Percentiles rank a stretch among this genome's conserved stretches.
Conservation (phyloP, 345 rosid genomes). For the Melaleuca quinquenervia region DNA sequence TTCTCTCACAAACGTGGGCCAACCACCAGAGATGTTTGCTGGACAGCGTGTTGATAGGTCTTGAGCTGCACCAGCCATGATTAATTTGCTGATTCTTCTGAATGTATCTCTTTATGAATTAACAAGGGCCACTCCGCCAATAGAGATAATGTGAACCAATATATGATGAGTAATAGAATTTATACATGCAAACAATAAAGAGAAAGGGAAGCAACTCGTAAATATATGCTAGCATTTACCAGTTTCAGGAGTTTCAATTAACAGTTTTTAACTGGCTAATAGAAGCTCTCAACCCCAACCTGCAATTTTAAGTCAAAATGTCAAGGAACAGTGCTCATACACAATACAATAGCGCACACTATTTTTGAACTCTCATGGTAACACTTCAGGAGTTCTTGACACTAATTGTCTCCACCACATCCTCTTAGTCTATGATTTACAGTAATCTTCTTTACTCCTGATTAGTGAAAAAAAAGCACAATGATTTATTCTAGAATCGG, state of each 20-base stretch:
- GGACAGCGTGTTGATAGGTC: background rate
- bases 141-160: background rate
- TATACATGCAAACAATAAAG: background rate
- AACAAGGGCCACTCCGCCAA: background rate
- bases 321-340: background rate
- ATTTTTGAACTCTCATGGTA: background rate
- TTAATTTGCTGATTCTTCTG: background rate
- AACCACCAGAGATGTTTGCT: too few relatives aligned
- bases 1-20: background rate
- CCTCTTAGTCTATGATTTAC: background rate
- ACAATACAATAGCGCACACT: background rate
- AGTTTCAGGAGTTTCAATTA: too few relatives aligned
- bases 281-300: too few relatives aligned
- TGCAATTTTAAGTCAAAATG: background rate
- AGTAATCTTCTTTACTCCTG: too few relatives aligned
- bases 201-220: background rate
- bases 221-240: too few relatives aligned
- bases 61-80: rapidly evolving
- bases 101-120: background rate
- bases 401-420: background rate
- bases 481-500: too few relatives aligned
- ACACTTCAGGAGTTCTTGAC: background rate
- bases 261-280: too few relatives aligned
- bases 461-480: too few relatives aligned
- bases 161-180: background rate